Conservation (phyloP, 495 filamentous ascomycete species). For the Tricharina praecox region DNA sequence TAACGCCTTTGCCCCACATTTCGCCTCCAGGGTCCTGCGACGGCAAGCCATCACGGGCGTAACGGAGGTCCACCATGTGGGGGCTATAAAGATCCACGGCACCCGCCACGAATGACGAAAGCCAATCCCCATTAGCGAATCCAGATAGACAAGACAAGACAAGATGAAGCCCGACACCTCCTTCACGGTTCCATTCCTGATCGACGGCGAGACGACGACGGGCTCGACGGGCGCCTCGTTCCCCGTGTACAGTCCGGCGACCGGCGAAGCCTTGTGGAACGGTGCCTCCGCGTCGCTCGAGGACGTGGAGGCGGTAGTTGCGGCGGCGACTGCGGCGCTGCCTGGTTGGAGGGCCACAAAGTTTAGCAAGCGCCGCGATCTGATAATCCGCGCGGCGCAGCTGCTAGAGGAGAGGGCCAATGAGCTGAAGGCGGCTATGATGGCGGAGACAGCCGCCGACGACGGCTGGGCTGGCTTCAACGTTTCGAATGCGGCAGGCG, state of each 20-base stretch:
- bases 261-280: slow-evolving; percentile 42
- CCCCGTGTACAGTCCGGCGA: slow-evolving; percentile 47
- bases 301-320: slow-evolving; percentile 45
- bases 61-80: too few species aligned
- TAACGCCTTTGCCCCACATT: too few species aligned
- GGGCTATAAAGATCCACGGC: too few species aligned
- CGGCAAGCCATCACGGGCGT: too few species aligned
- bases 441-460: slow-evolving; percentile 50
- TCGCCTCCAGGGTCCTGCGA: too few species aligned
- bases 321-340: slow-evolving; percentile 52
- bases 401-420: slow-evolving; percentile 45
- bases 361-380: slow-evolving; percentile 45
- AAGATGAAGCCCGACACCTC: background rate
- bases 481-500: slow-evolving; percentile 38
- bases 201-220: slow-evolving; percentile 50
- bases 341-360: slow-evolving; percentile 50
- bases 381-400: slow-evolving; percentile 54
- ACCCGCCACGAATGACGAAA: too few species aligned
- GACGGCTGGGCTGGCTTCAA: slow-evolving; percentile 45
- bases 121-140: too few species aligned
- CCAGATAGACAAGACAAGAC: too few species aligned
- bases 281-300: slow-evolving; percentile 43
- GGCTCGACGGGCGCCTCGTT: slow-evolving; percentile 47
- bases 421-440: slow-evolving; percentile 46
- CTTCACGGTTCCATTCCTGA: slow-evolving; percentile 45